phyloP scores from a whole-genome alignment of 805 yeast species.

The Yamadazyma laniorum region DNA sequence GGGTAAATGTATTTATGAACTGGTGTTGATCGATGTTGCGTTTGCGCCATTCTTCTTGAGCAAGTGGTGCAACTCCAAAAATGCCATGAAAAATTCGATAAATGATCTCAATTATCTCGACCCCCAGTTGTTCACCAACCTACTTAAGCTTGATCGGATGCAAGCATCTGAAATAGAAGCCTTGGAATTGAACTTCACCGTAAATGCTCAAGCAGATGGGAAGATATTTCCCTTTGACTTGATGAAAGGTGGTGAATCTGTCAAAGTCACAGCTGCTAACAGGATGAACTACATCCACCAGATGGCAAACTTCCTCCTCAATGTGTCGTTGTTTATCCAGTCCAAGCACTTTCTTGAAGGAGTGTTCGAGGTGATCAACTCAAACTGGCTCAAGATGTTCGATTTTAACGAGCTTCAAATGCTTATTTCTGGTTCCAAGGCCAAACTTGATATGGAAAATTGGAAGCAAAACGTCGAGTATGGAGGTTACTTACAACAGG shows the following conservation, averaged over 20 bases:
- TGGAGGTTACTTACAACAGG: conserved; percentile 58
- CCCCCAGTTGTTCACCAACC: conserved; percentile 57
- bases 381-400: conserved; percentile 80
- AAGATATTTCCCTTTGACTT: conserved; percentile 51
- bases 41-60: conserved; percentile 84
- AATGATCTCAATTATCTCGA: conserved; percentile 80
- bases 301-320: conserved; percentile 75
- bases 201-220: conserved; percentile 47
- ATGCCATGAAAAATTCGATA: conserved; percentile 53
- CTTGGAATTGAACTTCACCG: conserved; percentile 66
- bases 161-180: conserved; percentile 52
- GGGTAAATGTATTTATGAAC: conserved; percentile 87
- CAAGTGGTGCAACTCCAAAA: conserved; percentile 54
- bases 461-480: conserved; percentile 60
- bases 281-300: conserved; percentile 72
- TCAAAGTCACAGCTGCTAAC: conserved; percentile 58
- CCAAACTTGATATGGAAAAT: conserved; percentile 69
- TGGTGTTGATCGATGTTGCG: conserved; percentile 72
- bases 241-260: conserved; percentile 54
- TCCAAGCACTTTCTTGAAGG: conserved; percentile 69
- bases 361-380: conserved; percentile 61
- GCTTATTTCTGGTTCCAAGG: conserved; percentile 77
- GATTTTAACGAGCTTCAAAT: conserved; percentile 80
- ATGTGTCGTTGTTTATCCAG: conserved; percentile 57
- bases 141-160: conserved; percentile 61